Conservation (phyloP, 305 asterid species). For the Solanum hybrid region DNA sequence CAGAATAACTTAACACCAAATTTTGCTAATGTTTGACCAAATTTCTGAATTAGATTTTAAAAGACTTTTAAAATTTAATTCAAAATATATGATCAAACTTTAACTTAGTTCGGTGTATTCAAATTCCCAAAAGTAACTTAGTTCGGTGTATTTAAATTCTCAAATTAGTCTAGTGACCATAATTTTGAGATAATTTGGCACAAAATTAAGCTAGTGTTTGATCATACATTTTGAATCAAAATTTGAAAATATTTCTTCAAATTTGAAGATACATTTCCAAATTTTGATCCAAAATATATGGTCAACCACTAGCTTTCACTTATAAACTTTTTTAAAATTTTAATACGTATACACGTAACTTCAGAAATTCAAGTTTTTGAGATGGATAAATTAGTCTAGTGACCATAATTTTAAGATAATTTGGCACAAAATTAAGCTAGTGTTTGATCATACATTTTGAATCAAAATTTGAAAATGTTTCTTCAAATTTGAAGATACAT, state of each 20-base stretch:
- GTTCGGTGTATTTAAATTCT: not conserved
- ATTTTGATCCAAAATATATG: not conserved
- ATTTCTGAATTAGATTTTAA: not conserved
- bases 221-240: not conserved
- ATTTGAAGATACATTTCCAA: not conserved
- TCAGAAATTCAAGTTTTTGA: not conserved
- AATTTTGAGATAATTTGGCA: not conserved
- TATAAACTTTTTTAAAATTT: no score
- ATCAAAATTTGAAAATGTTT: not conserved
- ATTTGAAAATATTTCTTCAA: not conserved
- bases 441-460: not conserved
- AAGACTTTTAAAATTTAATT: not conserved
- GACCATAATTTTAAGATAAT: not conserved
- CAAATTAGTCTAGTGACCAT: not conserved
- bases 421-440: not conserved
- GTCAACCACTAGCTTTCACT: not conserved
- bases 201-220: not conserved
- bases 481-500: not conserved
- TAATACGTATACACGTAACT: not conserved
- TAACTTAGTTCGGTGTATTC: not conserved
- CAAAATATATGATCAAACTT: not conserved
- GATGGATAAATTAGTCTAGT: not conserved
- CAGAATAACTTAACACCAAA: not conserved
- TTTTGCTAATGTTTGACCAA: not conserved
- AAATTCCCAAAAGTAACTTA: not conserved